A percentile compares a stretch with the other conserved stretches of the same genome.
Conservation (phyloP, 192 early-diverging fungal species). For the Coemansia sp. region DNA sequence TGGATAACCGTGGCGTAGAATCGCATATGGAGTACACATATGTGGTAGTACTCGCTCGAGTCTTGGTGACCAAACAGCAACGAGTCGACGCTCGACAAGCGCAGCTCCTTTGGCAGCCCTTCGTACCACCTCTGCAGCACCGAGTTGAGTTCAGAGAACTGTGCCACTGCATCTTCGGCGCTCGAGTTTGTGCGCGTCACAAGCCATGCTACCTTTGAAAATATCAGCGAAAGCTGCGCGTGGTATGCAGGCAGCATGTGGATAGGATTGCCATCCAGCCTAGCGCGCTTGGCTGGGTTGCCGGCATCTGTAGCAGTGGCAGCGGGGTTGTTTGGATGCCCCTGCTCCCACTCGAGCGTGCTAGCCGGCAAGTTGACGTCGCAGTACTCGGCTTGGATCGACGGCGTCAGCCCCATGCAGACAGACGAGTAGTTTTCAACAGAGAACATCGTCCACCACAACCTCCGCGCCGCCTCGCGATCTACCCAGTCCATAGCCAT, state of each 20-base stretch:
- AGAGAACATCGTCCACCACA: constrained; percentile 54
- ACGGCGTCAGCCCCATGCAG: constrained; percentile 49
- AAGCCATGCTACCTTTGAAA: constrained; percentile 55
- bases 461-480: constrained; percentile 48
- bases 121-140: constrained; percentile 54
- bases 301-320: not conserved
- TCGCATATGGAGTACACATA: constrained; percentile 47
- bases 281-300: constrained; percentile 23
- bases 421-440: constrained; percentile 54
- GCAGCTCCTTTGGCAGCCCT: constrained; percentile 52
- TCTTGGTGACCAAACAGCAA: constrained; percentile 34
- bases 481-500: constrained; percentile 51
- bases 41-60: constrained; percentile 42
- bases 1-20: constrained; percentile 51
- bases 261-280: constrained; percentile 25
- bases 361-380: constrained; percentile 45
- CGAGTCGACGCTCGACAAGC: constrained; percentile 40
- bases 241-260: constrained; percentile 49
- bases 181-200: constrained; percentile 39
- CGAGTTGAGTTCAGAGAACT: constrained; percentile 53
- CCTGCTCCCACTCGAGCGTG: constrained; percentile 41
- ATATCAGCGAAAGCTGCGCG: constrained; percentile 52
- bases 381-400: constrained; percentile 54
- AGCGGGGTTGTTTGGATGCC: constrained; percentile 8
- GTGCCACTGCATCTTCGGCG: constrained; percentile 35